phyloP scores from a whole-genome alignment of 1,284 basidiomycete species.

The Cutaneotrichosporon sp. region DNA sequence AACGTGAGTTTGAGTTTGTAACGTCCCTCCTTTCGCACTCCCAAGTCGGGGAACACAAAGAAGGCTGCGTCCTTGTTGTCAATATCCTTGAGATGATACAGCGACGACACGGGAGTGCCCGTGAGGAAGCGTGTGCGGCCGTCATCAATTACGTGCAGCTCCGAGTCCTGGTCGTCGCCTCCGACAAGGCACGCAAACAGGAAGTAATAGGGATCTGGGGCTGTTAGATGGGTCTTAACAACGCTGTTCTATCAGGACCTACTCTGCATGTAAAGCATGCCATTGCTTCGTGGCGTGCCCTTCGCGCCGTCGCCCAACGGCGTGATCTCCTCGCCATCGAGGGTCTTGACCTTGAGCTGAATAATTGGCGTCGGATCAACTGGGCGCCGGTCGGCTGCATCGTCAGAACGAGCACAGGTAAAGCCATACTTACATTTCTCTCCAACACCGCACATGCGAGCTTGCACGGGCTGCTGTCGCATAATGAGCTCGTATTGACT shows the following conservation, averaged over 20 bases:
- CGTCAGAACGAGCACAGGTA: slow-evolving; percentile 5
- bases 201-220: slow-evolving; percentile 80
- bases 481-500: slow-evolving; percentile 75
- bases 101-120: slow-evolving; percentile 67
- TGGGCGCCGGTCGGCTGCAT: slow-evolving; percentile 79
- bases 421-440: slow-evolving; percentile 61
- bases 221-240: neutral
- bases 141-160: slow-evolving; percentile 87
- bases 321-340: slow-evolving; percentile 50
- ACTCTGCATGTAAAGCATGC: slow-evolving; percentile 47
- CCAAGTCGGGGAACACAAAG: slow-evolving; percentile 83
- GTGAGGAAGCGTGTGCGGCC: slow-evolving; percentile 55
- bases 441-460: slow-evolving; percentile 86
- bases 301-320: slow-evolving; percentile 12
- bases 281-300: slow-evolving; percentile 18
- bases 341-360: slow-evolving; percentile 82
- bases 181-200: slow-evolving; percentile 86
- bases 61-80: slow-evolving; percentile 82
- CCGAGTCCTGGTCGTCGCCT: slow-evolving; percentile 70
- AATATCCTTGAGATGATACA: slow-evolving; percentile 93
- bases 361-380: slow-evolving; percentile 96
- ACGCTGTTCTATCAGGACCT: slow-evolving; percentile 6
- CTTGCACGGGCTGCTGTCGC: slow-evolving; percentile 77
- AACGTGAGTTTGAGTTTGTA: slow-evolving; percentile 82
- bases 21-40: slow-evolving; percentile 81